Base-by-base conservation (phyloP, 2,329 filamentous ascomycete species). In the Venturia carpophila region DNA sequence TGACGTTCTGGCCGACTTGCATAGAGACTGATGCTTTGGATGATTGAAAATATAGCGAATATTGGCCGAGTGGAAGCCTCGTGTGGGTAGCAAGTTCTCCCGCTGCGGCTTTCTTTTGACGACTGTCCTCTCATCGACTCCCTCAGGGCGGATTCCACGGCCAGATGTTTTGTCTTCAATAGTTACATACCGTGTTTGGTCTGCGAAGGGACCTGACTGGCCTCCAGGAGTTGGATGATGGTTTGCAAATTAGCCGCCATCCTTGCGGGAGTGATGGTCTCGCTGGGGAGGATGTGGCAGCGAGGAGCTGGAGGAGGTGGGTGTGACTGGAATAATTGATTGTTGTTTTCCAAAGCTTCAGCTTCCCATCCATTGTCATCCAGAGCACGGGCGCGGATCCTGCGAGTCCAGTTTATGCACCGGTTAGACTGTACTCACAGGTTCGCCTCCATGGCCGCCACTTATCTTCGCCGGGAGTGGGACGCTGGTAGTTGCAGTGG, bases 171-270 rank as follows among this genome's bases (percentile, higher is more conserved):
- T n/a, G 13, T 17, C 30, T 37, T 9, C 13, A 37, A 58, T 61
- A 45, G 43, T 61, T 61, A 75, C 79, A 69, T 80, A 93, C 93
- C 93, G 87, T 95, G 89, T 77, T 91, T 92, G 77, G 93, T 91
- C 77, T 93, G 87, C 68, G 84, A 81, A 21, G 91, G 91, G 78
- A 97, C 91, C 72, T 97, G 84, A 72, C 92, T 97, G 72, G 91
- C 91, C 77, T 95, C 85, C 69, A 99, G 87, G 76, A 97, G 84
- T 82, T 91, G 86, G 68, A 91, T 89, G 76, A 97, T 79, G 69
- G 79, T 77, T 74, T 83, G 79, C 69, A 87, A 79, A 75, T 85
- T 82, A 69, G 81, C 78, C 71, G 85, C 82, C 85, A 89, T 89
- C 72, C 55, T 58, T 68, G 60, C 34, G 52, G 55, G 34, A 60